phyloP scores from a whole-genome alignment of 2,329 filamentous ascomycete genomes.

The Aureobasidium melanogenum region DNA sequence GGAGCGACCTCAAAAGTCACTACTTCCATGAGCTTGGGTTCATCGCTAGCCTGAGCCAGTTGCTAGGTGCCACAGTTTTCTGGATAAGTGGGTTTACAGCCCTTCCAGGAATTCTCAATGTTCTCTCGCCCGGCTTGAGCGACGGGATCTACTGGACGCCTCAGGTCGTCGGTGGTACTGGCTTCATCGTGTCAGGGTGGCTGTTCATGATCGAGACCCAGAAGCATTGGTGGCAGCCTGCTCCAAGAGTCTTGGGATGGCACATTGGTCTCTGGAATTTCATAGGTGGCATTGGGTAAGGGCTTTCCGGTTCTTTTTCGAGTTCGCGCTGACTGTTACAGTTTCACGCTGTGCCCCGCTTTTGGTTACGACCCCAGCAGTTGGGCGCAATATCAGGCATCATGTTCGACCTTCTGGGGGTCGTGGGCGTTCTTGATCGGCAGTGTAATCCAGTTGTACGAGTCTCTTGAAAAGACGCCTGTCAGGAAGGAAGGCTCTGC shows the following conservation, averaged over 20 bases:
- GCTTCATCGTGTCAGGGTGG: conserved; percentile 50
- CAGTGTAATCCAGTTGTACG: conserved; percentile 23
- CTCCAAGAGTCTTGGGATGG: conserved; percentile 51
- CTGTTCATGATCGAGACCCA: conserved; percentile 62
- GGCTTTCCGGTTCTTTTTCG: not conserved
- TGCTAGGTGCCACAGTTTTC: conserved; percentile 54
- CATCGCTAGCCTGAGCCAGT: conserved; percentile 48
- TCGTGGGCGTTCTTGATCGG: conserved; percentile 25
- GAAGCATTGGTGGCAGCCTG: conserved; percentile 52
- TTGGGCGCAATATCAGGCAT: conserved; percentile 22
- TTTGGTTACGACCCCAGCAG: conserved; percentile 21
- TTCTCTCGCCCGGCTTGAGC: conserved; percentile 38
- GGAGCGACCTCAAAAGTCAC: conserved; percentile 48
- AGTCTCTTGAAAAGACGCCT: conserved; percentile 21
- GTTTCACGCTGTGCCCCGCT: conserved; percentile 26
- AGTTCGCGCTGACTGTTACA: conserved; percentile 31
- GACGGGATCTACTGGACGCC: conserved; percentile 55
- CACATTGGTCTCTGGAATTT: conserved; percentile 60
- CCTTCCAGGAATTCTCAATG: conserved; percentile 46
- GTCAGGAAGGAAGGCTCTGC: conserved; percentile 15
- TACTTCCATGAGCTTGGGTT: conserved; percentile 57
- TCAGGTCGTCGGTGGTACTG: conserved; percentile 52
- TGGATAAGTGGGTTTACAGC: conserved; percentile 55
- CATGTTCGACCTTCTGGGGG: conserved; percentile 20
- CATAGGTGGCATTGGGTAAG: conserved; percentile 53